Evolutionary conservation across 2,329 filamentous ascomycete genomes (phyloP), one percentile per base, ranked within the genome.

Genomic region (Pseudogymnoascus sp.): DNA sequence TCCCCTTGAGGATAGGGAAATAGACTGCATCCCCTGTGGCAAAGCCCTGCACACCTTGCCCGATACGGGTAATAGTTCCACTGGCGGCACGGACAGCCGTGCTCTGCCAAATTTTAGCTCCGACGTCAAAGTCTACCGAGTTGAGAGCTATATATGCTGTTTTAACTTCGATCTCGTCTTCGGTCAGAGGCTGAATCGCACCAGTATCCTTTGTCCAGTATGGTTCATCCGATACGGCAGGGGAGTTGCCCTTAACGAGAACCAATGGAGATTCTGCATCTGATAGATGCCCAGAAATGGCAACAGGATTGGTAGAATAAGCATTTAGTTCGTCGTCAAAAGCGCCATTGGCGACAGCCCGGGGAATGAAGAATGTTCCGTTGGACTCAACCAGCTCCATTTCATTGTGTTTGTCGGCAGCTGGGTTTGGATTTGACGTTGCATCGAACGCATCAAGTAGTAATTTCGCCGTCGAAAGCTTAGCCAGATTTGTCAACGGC

Each of bases 41-140:
- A 17, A 81, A 68, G 2, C 36, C 36, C n/a, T 10, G 10, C n/a
- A 39, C 41, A 12, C 7, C 41, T 17, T 27, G 6, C n/a, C 41
- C 41, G n/a, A 44, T 12, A 12, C 13, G 41, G 13, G 41, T 44
- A 13, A 44, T 12, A 9, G 10, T 44, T 5, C 41, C 41, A 17
- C 41, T 27, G 7, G 25, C 41, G 7, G 15, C 15, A 44, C 41
- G 6, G 25, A 8, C 41, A 4, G 25, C 41, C 8, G 41, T 15
- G 41, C 15, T 44, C 8, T 27, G 25, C 41, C 25, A 27, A 17
- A 17, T 44, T 4, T 17, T 7, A 27, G 15, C 4, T 27, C 25
- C 13, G 10, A 5, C 13, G n/a, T 44, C 25, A 12, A 15, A 17
- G 41, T 44, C 41, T 7, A 27, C 41, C 13, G 15, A 27, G 5